Percentiles rank a stretch among this genome's conserved stretches.
Conservation (phyloP, 768 basidiomycete species). For the Lactifluus echinatus region DNA sequence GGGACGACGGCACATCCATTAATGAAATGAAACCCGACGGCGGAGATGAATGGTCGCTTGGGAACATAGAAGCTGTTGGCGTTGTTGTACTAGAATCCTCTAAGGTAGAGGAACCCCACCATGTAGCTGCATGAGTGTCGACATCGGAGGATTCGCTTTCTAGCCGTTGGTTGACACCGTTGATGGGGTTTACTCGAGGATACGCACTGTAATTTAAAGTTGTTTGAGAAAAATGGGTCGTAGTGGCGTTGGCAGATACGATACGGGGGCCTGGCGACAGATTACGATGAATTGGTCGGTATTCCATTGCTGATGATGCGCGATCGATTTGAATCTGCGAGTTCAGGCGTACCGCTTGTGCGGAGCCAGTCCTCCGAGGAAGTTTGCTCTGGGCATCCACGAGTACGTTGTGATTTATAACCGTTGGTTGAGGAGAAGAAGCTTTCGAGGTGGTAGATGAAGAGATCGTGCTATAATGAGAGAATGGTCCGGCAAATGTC, state of each 20-base stretch:
- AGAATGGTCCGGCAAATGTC: conserved; percentile 70
- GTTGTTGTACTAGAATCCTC: conserved; percentile 38
- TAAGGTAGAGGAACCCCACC: conserved; percentile 54
- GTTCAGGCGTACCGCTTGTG: conserved; percentile 48
- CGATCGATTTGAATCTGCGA: conserved; percentile 53
- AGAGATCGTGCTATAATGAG: conserved; percentile 88
- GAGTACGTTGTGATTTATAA: conserved; percentile 30
- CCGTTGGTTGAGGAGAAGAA: conserved; percentile 58
- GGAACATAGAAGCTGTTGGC: conserved; percentile 63
- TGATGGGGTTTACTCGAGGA: not conserved
- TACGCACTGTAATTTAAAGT: conserved; percentile 27
- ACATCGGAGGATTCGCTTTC: not conserved
- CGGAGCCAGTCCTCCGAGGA: conserved; percentile 59
- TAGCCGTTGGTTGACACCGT: not conserved
- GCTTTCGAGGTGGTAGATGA: conserved; percentile 71
- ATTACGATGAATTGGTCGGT: conserved; percentile 40
- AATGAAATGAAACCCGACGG: conserved; percentile 57
- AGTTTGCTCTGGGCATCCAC: conserved; percentile 29
- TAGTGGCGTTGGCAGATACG: conserved; percentile 43
- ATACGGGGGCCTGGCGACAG: conserved; percentile 47
- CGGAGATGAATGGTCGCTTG: conserved; percentile 31
- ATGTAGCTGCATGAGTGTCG: conserved; percentile 24
- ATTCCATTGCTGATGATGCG: conserved; percentile 72
- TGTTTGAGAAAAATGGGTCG: conserved; percentile 43
- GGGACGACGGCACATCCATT: conserved; percentile 55